Base-by-base conservation (phyloP, 2,329 filamentous ascomycete species). In the Arachnomyces sp. region DNA sequence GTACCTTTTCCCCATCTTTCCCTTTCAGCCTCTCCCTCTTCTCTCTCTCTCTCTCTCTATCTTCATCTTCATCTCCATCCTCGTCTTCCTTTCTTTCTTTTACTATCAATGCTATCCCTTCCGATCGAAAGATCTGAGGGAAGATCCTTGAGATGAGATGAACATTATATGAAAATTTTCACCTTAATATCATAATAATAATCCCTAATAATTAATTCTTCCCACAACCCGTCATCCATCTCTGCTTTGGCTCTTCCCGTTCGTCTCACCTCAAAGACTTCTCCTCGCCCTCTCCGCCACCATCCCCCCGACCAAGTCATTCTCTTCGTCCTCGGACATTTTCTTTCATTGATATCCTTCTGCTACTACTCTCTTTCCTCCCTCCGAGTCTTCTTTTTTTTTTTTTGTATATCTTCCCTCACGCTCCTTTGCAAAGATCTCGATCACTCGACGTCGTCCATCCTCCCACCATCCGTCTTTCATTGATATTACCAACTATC, bases 211-310 rank as follows among this genome's bases (percentile, higher is more conserved):
- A 25, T 25, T 25, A 25, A 25, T 25, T 25, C 21, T 21, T 36
- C 21, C 21, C 21, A n/a, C 16, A 14, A 6, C 6, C 16, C 21
- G 21, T 9, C 21, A 25, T 5, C 21, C 21, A 5, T 12, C 36
- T 36, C 38, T 40, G 40, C 44, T 45, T 47, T 45, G 43, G 42
- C 48, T 36, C 48, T 46, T 46, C 35, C 50, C 48, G 49, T 46
- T 41, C 46, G 50, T 39, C 35, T 41, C 44, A 44, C 38, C 43
- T 40, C 41, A 40, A 14, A 3, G 12, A 16, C 35, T 21, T 36
- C 13, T 36, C 13, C 28, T 7, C 25, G 15, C 36, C 21, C 15
- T 28, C 21, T 29, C 28, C 37, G 36, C 34, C 25, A 31, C 14
- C 36, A 29, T 29, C 30, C 34, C 35, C 18, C 28, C 29, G 32